phyloP scores from a whole-genome alignment of 2,329 filamentous ascomycete genomes.

The Dichotomopilus funicola region DNA sequence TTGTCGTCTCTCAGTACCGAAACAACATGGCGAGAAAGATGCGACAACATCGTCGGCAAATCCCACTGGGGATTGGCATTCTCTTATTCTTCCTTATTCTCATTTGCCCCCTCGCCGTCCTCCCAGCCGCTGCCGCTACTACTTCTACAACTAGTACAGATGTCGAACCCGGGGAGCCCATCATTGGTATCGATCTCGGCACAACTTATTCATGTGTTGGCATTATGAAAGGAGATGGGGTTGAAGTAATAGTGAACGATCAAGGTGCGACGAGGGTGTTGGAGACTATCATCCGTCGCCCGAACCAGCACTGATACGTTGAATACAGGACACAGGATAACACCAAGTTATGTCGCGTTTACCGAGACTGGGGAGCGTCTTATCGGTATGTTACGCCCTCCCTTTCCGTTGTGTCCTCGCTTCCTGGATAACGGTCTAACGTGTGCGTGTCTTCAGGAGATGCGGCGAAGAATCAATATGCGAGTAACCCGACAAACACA shows the following conservation, averaged over 20 bases:
- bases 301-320: neutral
- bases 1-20: too few species aligned
- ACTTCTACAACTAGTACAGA: neutral
- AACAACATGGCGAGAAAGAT: conserved; percentile 4
- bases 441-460: conserved; percentile 41
- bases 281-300: too few species aligned
- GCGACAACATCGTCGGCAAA: neutral
- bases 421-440: neutral
- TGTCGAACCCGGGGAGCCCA: conserved; percentile 14
- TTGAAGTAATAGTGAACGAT: conserved; percentile 91
- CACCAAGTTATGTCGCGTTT: conserved; percentile 90
- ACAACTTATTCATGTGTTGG: conserved; percentile 58
- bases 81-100: conserved; percentile 20
- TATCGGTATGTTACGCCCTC: conserved; percentile 51
- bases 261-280: conserved; percentile 43
- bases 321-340: conserved; percentile 73
- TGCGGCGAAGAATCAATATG: conserved; percentile 91
- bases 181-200: conserved; percentile 23
- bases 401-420: neutral
- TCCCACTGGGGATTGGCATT: conserved; percentile 13
- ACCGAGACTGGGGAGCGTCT: conserved; percentile 85
- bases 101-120: conserved; percentile 17
- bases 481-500: conserved; percentile 67
- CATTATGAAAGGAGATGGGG: conserved; percentile 89
- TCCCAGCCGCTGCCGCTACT: conserved; percentile 14